Evolutionary conservation across 2,329 filamentous ascomycete species (phyloP).

Genomic region (Fusarium euwallaceae): DNA sequence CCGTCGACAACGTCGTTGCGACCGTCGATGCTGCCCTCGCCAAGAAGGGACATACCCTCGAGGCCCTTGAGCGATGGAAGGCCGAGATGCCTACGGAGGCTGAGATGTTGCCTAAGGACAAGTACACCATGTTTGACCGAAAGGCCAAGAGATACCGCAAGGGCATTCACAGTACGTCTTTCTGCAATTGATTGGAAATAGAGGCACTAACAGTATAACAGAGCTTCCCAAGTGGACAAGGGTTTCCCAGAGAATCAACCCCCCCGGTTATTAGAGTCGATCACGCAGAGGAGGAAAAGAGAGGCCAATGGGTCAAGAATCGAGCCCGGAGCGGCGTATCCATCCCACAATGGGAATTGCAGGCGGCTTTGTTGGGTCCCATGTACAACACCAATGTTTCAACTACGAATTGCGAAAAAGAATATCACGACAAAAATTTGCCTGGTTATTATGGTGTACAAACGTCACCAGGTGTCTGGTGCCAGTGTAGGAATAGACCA

Average conservation of each 20-base stretch:
- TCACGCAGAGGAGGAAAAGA: constrained; percentile 16
- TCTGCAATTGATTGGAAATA: not conserved
- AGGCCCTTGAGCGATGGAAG: constrained; percentile 91
- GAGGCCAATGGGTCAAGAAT: constrained; percentile 22
- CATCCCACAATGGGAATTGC: constrained; percentile 37
- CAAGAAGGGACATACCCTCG: constrained; percentile 78
- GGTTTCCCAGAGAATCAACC: constrained; percentile 93
- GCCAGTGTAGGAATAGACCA: constrained; percentile 42
- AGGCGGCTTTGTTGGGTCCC: constrained; percentile 31
- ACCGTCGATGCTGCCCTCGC: constrained; percentile 84
- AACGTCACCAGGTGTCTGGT: constrained; percentile 15
- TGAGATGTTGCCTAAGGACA: constrained; percentile 96
- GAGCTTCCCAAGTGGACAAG: constrained; percentile 94
- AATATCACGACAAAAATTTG: constrained; percentile 35
- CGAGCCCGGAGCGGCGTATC: constrained; percentile 41
- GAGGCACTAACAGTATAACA: constrained; percentile 52
- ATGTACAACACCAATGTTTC: constrained; percentile 50
- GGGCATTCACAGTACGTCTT: constrained; percentile 90
- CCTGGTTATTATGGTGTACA: constrained; percentile 17
- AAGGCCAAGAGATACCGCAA: constrained; percentile 97
- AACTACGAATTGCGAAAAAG: constrained; percentile 42
- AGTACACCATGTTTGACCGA: constrained; percentile 97
- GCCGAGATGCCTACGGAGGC: constrained; percentile 94
- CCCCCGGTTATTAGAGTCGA: constrained; percentile 83
- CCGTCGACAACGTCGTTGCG: constrained; percentile 88